Evolutionary conservation across 2,329 filamentous ascomycete genomes (phyloP).

Genomic region (Claviceps citrina): DNA sequence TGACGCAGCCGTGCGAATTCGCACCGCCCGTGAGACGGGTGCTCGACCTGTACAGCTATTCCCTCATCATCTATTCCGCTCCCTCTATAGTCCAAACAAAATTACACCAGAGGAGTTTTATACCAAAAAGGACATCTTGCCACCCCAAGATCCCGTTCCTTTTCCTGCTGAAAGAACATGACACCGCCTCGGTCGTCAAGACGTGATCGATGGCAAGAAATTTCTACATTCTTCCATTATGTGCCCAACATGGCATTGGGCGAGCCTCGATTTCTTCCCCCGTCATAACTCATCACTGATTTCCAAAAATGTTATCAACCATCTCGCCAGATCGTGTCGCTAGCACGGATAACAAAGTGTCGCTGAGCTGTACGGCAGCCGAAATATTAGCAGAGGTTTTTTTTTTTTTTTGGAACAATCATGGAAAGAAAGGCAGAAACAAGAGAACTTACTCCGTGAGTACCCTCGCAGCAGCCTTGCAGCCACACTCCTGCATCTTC

Average conservation of each 20-base stretch:
- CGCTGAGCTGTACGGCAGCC: slow-evolving; percentile 44
- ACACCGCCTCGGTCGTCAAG: no score
- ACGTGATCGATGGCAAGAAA: not conserved
- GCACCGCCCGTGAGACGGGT: no score
- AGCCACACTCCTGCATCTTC: slow-evolving; percentile 69
- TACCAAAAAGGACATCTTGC: no score
- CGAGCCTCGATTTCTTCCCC: not conserved
- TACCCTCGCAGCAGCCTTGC: slow-evolving; percentile 85
- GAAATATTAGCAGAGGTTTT: not conserved
- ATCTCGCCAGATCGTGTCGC: slow-evolving; percentile 64
- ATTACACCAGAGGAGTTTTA: no score
- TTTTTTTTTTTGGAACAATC: not conserved
- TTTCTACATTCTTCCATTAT: not conserved
- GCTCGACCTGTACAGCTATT: no score
- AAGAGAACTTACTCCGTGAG: slow-evolving; percentile 61
- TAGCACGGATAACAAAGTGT: slow-evolving; percentile 67
- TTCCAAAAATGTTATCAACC: slow-evolving; percentile 55
- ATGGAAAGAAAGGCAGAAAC: not conserved
- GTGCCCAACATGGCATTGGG: not conserved
- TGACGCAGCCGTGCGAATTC: no score
- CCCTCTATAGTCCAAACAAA: no score
- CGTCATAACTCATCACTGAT: not conserved
- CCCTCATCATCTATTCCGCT: no score
- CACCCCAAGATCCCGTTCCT: no score
- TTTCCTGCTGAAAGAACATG: no score